Evolutionary conservation across 495 filamentous ascomycete genomes (phyloP).

Genomic region (Penicillium maclennaniae): DNA sequence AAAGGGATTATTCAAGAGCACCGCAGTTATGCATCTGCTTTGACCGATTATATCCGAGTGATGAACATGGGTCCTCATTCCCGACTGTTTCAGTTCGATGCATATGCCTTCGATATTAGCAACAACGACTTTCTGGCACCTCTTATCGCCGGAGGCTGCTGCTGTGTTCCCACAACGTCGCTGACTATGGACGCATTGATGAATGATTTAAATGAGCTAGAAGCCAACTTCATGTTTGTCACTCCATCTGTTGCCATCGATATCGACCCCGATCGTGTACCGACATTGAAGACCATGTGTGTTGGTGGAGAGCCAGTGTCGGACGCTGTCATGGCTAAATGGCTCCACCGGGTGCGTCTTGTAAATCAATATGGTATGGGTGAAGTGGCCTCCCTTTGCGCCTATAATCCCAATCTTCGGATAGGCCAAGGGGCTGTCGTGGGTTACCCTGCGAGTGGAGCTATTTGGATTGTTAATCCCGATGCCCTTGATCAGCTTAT

Average conservation of each 20-base stretch:
- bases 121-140: slow-evolving; percentile 41
- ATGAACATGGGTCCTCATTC: slow-evolving; percentile 14
- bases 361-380: slow-evolving; percentile 58
- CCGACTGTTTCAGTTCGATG: slow-evolving; percentile 44
- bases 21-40: slow-evolving; percentile 28
- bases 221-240: slow-evolving; percentile 37
- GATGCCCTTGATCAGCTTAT: slow-evolving; percentile 42
- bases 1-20: slow-evolving; percentile 51
- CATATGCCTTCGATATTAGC: slow-evolving; percentile 45
- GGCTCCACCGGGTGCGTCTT: slow-evolving; percentile 40
- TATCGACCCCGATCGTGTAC: slow-evolving; percentile 33
- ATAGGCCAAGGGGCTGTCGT: slow-evolving; percentile 12
- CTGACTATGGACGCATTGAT: slow-evolving; percentile 28
- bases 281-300: slow-evolving; percentile 32
- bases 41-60: slow-evolving; percentile 17
- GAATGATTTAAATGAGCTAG: slow-evolving; percentile 28
- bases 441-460: slow-evolving; percentile 19
- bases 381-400: slow-evolving; percentile 35
- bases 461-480: slow-evolving; percentile 52
- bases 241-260: slow-evolving; percentile 42
- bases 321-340: slow-evolving; percentile 37
- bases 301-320: slow-evolving; percentile 47
- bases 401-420: slow-evolving; percentile 16
- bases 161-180: slow-evolving; percentile 42
- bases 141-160: slow-evolving; percentile 41